These are phyloP conservation scores for Aspergillus aculeatinus DNA, from an alignment of 2,329 filamentous ascomycete species.

Conservation along the genomic window DNA sequence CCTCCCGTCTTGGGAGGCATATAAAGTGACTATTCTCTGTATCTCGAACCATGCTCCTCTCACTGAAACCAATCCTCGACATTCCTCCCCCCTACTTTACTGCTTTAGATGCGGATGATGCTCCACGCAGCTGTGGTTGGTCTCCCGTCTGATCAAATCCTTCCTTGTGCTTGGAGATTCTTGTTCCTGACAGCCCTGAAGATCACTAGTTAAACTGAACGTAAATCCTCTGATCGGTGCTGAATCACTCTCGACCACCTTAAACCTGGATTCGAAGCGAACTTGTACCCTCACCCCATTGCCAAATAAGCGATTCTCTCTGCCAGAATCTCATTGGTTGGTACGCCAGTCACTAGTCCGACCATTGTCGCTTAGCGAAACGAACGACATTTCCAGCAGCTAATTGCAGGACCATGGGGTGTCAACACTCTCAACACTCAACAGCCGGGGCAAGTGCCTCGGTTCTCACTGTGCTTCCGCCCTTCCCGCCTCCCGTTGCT, in stretches of 20 bases:
- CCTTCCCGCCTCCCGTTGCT: background rate
- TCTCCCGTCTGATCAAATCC: background rate
- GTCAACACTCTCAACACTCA: background rate
- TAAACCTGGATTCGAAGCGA: constrained; percentile 69
- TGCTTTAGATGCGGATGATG: constrained; percentile 12
- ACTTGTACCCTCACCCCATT: constrained; percentile 62
- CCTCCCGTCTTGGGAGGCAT: background rate
- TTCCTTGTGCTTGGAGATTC: background rate
- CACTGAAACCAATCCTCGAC: background rate
- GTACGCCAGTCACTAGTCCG: constrained; percentile 1
- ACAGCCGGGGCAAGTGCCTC: background rate
- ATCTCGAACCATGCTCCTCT: background rate
- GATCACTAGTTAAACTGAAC: constrained; percentile 5
- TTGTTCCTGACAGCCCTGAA: constrained; percentile 6
- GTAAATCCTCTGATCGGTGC: constrained; percentile 1
- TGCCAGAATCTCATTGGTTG: background rate
- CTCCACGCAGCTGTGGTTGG: constrained; percentile 17
- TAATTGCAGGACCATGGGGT: background rate
- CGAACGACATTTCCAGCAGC: background rate
- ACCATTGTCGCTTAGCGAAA: constrained; percentile 14
- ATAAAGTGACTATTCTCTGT: background rate
- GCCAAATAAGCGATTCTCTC: background rate
- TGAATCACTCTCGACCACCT: constrained; percentile 50
- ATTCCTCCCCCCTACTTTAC: constrained; percentile 8
- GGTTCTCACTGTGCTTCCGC: background rate